These are phyloP conservation scores for Trichophyton schoenleinii DNA, from an alignment of 2,329 filamentous ascomycete genomes.

Conservation along the genomic window DNA sequence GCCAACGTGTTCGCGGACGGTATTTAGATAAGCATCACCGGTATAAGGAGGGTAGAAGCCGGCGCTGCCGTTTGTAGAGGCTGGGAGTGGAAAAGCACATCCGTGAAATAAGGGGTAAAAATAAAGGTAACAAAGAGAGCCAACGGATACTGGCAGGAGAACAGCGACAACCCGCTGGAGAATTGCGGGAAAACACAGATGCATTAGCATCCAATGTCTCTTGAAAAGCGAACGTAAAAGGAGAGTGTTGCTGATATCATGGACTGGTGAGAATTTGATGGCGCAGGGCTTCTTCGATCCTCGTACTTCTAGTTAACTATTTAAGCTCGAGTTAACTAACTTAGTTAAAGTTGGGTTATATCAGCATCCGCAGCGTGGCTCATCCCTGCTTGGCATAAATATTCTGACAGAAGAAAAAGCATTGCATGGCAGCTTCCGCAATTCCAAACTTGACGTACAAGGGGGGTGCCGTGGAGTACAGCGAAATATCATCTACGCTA, in stretches of 20 bases:
- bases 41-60: conserved; percentile 8
- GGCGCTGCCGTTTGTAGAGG: neutral
- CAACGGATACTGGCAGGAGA: conserved; percentile 53
- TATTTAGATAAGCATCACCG: conserved; percentile 21
- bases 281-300: neutral
- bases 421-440: too few relatives aligned
- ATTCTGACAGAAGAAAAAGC: too few relatives aligned
- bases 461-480: too few relatives aligned
- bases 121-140: conserved; percentile 68
- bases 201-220: conserved; percentile 11
- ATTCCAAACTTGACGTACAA: too few relatives aligned
- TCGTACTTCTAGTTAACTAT: neutral
- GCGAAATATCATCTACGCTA: too few relatives aligned
- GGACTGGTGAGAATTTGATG: neutral
- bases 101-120: conserved; percentile 68
- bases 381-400: neutral
- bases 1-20: conserved; percentile 27
- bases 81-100: conserved; percentile 58
- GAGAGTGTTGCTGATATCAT: neutral
- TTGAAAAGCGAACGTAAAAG: neutral
- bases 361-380: neutral
- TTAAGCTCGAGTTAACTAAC: neutral
- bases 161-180: conserved; percentile 35
- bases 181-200: conserved; percentile 40
- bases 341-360: too few relatives aligned